Evolutionary conservation across 768 basidiomycete species (phyloP), one percentile per base, ranked within the genome.

Genomic region (Fistulinella prunicolor): DNA sequence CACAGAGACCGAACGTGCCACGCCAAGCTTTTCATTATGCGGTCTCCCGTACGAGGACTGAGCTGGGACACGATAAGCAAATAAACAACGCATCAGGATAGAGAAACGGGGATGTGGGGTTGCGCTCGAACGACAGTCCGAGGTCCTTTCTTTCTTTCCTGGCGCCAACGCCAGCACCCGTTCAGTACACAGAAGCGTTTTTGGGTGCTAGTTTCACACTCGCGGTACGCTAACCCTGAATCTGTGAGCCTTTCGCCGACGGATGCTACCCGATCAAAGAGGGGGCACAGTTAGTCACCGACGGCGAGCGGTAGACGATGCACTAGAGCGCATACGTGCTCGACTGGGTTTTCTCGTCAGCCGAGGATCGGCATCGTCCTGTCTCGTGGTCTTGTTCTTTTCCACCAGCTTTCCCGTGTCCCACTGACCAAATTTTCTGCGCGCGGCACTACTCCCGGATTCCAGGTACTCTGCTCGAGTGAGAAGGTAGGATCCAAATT

Each of bases 391-490:
- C 47, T 49, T 64, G 47, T 28, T 55, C 51, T 59, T 70, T 10
- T 67, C 66, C 14, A 34, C 46, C 9, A 43, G 47, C 13, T 50
- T 62, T 4, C 46, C 54, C 3, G 58, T 57, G 49, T 77, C 79
- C 83, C 82, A 82, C 50, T 81, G 79, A 21, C 66, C 72, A 68
- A 94, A 90, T 61, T 87, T 90, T 49, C 84, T 75, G 54, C 89
- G 78, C 49, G 81, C 81, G 47, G 86, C 85, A 50, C 73, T 79
- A 55, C 82, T 86, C 29, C 94, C 94, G 51, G 77, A 78, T 69
- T 97, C 94, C 41, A 80, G 71, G 68, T 95, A 97, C 64, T 97
- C 93, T 40, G 79, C 81, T 37, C 86, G 73, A 4, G 90, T 90
- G 52, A 92, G 80, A 24, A 80, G 75, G 17, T 72, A 69, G 26